Evolutionary conservation across 2,329 filamentous ascomycete genomes (phyloP).

Genomic region (Aspergillus fumigatiaffinis): DNA sequence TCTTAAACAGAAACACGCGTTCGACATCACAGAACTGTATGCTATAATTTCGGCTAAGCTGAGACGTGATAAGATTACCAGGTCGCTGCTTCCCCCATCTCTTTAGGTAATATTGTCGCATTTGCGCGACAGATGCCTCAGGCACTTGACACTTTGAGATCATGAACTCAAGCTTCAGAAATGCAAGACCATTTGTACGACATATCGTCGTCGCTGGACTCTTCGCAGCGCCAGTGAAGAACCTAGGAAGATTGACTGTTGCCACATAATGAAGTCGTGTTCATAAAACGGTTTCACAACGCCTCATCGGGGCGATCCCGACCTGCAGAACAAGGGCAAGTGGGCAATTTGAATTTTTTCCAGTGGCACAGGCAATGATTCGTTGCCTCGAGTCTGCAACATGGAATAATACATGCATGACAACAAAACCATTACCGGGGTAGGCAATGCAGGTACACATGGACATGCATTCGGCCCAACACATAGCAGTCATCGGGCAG

Average conservation of each 20-base stretch:
- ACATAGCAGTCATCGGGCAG: neutral
- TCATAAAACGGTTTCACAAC: neutral
- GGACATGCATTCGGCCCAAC: neutral
- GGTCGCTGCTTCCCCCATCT: neutral
- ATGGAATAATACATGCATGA: neutral
- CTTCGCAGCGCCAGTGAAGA: too few species aligned
- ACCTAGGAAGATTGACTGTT: neutral
- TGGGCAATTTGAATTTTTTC: neutral
- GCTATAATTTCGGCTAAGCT: neutral
- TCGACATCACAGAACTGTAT: neutral
- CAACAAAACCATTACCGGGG: neutral
- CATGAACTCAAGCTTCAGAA: too few species aligned
- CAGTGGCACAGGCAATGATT: neutral
- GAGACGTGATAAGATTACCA: neutral
- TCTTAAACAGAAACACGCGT: neutral
- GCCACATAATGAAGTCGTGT: neutral
- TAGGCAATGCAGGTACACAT: neutral
- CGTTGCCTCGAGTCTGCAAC: neutral
- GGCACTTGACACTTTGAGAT: too few species aligned
- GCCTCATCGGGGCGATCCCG: neutral
- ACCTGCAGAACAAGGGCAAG: neutral
- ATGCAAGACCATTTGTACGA: too few species aligned
- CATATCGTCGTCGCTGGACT: too few species aligned
- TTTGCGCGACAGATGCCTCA: neutral
- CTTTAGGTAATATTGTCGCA: neutral